phyloP scores from a whole-genome alignment of 2,329 filamentous ascomycete genomes.

The Neofusicoccum kwambonambiense region DNA sequence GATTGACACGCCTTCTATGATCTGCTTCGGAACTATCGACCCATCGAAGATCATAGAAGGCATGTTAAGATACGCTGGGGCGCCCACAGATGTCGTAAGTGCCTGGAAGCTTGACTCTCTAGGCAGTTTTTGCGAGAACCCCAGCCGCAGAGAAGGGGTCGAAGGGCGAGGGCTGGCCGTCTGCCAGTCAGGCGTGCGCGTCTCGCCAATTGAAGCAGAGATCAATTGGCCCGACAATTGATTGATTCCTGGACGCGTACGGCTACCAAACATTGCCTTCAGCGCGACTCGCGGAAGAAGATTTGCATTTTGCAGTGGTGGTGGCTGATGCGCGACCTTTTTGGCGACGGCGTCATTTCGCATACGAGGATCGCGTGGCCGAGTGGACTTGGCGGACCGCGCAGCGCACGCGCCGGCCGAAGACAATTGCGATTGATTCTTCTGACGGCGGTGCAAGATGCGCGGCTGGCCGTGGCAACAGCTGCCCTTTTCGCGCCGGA shows the following conservation, averaged over 20 bases:
- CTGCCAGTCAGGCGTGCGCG: no score
- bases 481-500: not conserved
- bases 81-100: not conserved
- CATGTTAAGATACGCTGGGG: not conserved
- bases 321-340: not conserved
- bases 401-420: no score
- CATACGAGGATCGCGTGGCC: not conserved
- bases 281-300: no score
- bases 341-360: constrained; percentile 10
- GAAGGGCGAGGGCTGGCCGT: no score
- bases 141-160: no score
- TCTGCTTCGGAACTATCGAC: not conserved
- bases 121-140: no score
- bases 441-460: no score
- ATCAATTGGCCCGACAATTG: no score
- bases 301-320: not conserved
- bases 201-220: no score
- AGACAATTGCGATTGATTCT: no score
- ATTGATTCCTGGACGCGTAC: no score
- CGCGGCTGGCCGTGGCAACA: not conserved
- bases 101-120: not conserved
- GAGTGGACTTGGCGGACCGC: not conserved
- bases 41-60: not conserved
- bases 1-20: not conserved
- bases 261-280: not conserved